Conservation (phyloP, 1,284 basidiomycete species). For the Malassezia obtusa region DNA sequence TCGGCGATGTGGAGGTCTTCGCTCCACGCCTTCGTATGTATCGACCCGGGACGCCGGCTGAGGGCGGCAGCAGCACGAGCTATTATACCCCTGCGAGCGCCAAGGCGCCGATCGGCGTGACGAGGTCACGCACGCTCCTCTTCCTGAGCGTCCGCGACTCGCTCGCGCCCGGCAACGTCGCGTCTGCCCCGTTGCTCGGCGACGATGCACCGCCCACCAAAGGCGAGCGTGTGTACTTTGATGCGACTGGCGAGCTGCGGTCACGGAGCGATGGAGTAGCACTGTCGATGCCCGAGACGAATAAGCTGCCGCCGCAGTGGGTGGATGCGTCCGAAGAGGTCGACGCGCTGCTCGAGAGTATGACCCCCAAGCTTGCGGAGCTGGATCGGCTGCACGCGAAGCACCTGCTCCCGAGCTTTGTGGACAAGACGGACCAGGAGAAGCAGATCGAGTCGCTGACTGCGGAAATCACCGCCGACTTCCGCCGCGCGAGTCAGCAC, state of each 20-base stretch:
- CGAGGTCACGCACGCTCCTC: constrained; percentile 78
- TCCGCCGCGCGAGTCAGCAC: constrained; percentile 28
- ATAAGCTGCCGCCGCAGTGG: constrained; percentile 43
- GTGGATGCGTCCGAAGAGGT: constrained; percentile 39
- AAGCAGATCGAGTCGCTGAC: constrained; percentile 81
- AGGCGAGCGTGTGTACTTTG: constrained; percentile 20
- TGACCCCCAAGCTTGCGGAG: constrained; percentile 51
- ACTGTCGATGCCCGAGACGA: constrained; percentile 38
- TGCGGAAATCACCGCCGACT: constrained; percentile 63
- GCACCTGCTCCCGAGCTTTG: constrained; percentile 87
- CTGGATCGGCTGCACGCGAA: constrained; percentile 89
- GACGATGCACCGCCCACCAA: constrained; percentile 25
- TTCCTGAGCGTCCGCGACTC: constrained; percentile 93
- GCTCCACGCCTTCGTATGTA: not conserved
- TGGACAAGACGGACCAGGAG: constrained; percentile 85
- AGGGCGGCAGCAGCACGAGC: not conserved
- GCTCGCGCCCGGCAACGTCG: constrained; percentile 35
- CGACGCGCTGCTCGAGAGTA: constrained; percentile 23
- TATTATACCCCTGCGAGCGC: not conserved
- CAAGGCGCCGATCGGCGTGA: constrained; percentile 46
- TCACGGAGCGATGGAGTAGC: constrained; percentile 7
- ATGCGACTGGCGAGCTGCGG: constrained; percentile 18
- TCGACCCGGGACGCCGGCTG: constrained; percentile 1
- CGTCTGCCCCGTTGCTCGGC: constrained; percentile 38
- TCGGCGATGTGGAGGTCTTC: not conserved